These are phyloP conservation scores for Suillus luteus DNA, from an alignment of 768 basidiomycete species.

Conservation along the genomic window DNA sequence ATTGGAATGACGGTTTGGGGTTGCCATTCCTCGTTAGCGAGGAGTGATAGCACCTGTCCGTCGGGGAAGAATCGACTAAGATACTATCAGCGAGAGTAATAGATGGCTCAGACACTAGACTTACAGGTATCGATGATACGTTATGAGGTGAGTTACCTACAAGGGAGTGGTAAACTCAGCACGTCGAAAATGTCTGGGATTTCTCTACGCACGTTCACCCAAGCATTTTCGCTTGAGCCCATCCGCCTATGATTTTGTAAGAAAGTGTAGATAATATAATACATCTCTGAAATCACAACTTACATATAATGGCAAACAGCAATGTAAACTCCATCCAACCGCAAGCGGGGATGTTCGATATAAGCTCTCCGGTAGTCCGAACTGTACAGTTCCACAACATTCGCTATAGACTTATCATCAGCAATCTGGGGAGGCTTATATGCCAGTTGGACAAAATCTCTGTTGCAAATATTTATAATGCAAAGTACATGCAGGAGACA, in stretches of 20 bases:
- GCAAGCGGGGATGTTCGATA: constrained; percentile 82
- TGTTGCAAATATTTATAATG: constrained; percentile 29
- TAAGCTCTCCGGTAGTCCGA: constrained; percentile 75
- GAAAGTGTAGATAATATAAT: constrained; percentile 5
- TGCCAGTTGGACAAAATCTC: constrained; percentile 60
- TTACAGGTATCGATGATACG: constrained; percentile 90
- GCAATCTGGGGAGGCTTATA: constrained; percentile 80
- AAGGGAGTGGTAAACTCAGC: constrained; percentile 13
- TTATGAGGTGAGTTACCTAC: constrained; percentile 82
- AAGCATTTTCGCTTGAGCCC: constrained; percentile 80
- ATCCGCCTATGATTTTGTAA: constrained; percentile 50
- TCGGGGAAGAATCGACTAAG: constrained; percentile 83
- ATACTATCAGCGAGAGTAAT: constrained; percentile 12
- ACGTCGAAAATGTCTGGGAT: background rate
- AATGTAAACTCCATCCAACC: constrained; percentile 89
- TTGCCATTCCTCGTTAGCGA: constrained; percentile 75
- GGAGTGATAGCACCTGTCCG: constrained; percentile 82
- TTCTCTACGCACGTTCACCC: constrained; percentile 71
- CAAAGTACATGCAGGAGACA: constrained; percentile 2
- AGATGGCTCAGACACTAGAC: constrained; percentile 24
- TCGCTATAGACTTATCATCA: constrained; percentile 47
- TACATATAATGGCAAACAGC: constrained; percentile 89
- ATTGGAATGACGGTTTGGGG: constrained; percentile 75
- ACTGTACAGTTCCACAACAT: constrained; percentile 52
- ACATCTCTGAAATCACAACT: constrained; percentile 27